Evolutionary conservation across 495 filamentous ascomycete genomes (phyloP).

Genomic region (Neurospora terricola): DNA sequence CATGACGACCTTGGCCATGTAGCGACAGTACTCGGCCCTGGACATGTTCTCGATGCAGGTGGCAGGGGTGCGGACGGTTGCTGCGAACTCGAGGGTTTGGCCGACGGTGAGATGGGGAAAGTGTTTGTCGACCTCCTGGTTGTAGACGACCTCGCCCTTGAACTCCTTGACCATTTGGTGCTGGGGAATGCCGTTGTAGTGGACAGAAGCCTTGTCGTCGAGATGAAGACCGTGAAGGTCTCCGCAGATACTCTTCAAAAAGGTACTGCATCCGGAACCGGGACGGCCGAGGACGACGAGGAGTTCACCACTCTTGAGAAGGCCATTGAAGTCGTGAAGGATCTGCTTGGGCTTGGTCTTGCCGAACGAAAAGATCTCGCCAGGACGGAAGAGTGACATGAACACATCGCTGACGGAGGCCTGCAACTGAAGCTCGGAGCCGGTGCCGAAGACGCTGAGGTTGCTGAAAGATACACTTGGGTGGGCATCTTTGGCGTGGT

Average conservation of each 20-base stretch:
- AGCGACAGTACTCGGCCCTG: constrained; percentile 50
- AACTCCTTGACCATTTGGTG: constrained; percentile 45
- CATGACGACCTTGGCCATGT: constrained; percentile 60
- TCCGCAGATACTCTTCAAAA: constrained; percentile 40
- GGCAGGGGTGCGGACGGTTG: constrained; percentile 51
- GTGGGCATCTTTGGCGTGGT: not conserved
- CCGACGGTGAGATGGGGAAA: constrained; percentile 59
- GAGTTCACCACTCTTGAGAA: constrained; percentile 69
- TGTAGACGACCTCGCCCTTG: constrained; percentile 39
- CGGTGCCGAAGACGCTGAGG: constrained; percentile 45
- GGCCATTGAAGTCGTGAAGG: constrained; percentile 60
- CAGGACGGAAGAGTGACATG: constrained; percentile 23
- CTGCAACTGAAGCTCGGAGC: constrained; percentile 45
- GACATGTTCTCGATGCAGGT: constrained; percentile 53
- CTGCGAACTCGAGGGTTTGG: constrained; percentile 54
- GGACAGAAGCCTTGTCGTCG: constrained; percentile 33
- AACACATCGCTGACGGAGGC: constrained; percentile 5
- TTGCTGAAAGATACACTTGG: constrained; percentile 39
- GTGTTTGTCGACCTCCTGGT: constrained; percentile 39
- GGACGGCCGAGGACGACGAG: constrained; percentile 70
- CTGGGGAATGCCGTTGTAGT: constrained; percentile 32
- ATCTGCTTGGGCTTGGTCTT: constrained; percentile 40
- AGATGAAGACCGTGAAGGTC: constrained; percentile 45
- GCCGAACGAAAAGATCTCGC: constrained; percentile 31
- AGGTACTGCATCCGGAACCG: constrained; percentile 36